Evolutionary conservation across 371 early-diverging fungal genomes (phyloP).

Genomic region (Rhizomucor pusillus): DNA sequence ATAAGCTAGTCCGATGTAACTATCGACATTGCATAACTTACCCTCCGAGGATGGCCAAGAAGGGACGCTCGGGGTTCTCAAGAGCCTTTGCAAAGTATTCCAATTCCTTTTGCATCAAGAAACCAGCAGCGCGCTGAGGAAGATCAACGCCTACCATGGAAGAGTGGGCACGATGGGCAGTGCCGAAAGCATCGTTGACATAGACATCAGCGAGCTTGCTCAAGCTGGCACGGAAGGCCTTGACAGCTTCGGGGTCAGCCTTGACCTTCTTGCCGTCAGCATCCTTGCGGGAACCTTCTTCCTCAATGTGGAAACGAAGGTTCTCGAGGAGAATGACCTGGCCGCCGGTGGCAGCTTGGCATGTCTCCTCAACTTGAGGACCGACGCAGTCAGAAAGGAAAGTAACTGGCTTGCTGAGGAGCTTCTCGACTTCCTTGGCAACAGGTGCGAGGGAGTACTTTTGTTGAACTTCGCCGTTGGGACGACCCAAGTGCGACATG

Average conservation of each 20-base stretch:
- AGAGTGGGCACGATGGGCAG: slow-evolving; percentile 96
- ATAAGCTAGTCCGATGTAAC: background rate
- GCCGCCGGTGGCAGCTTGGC: slow-evolving; percentile 74
- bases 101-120: slow-evolving; percentile 99
- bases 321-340: slow-evolving; percentile 96
- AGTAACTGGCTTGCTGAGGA: slow-evolving; percentile 82
- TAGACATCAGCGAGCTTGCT: slow-evolving; percentile 95
- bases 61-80: slow-evolving; percentile 92
- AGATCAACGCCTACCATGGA: slow-evolving; percentile 97
- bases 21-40: slow-evolving; percentile 18
- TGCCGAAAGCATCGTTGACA: slow-evolving; percentile 99
- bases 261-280: slow-evolving; percentile 87
- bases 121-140: slow-evolving; percentile 90
- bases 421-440: slow-evolving; percentile 79
- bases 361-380: slow-evolving; percentile 79
- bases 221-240: slow-evolving; percentile 88
- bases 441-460: slow-evolving; percentile 95
- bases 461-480: slow-evolving; percentile 85
- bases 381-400: slow-evolving; percentile 97
- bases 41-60: slow-evolving; percentile 98
- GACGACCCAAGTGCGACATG: slow-evolving; percentile 98
- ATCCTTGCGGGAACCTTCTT: slow-evolving; percentile 95
- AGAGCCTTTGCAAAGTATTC: slow-evolving; percentile 96
- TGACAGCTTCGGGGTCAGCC: slow-evolving; percentile 81
- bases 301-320: slow-evolving; percentile 98